These are phyloP conservation scores for Phytophthora lateralis DNA, from an alignment of 352 stramenopile species.

Conservation along the genomic window DNA sequence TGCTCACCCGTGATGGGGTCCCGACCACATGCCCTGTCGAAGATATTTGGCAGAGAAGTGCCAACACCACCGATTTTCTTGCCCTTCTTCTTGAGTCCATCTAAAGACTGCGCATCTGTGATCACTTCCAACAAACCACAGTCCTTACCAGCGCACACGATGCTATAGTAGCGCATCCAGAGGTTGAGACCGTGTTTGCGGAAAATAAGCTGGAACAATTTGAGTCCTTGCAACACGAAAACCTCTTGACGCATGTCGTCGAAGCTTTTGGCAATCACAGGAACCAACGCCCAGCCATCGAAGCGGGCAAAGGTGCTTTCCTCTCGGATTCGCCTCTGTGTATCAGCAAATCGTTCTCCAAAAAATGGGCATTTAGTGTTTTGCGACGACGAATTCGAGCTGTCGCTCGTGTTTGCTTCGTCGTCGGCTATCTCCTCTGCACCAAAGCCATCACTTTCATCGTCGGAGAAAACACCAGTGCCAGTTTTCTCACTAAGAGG, in stretches of 20 bases:
- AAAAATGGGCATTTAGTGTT: conserved; percentile 46
- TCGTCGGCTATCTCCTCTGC: conserved; percentile 19
- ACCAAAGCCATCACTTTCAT: conserved; percentile 34
- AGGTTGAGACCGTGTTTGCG: conserved; percentile 87
- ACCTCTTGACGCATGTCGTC: conserved; percentile 97
- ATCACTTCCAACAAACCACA: conserved; percentile 96
- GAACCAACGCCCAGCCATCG: conserved; percentile 86
- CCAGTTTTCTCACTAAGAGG: conserved; percentile 26
- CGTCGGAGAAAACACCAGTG: conserved; percentile 28
- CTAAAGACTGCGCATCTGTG: conserved; percentile 94
- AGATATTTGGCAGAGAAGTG: conserved; percentile 53
- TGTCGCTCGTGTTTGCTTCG: conserved; percentile 22
- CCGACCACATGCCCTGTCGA: conserved; percentile 50
- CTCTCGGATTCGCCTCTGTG: conserved; percentile 81
- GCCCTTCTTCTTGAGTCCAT: conserved; percentile 94
- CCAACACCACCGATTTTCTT: conserved; percentile 31
- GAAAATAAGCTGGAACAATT: conserved; percentile 94
- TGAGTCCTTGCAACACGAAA: conserved; percentile 95
- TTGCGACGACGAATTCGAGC: conserved; percentile 21
- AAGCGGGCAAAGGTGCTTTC: conserved; percentile 69
- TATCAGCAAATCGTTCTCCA: conserved; percentile 90
- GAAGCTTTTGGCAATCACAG: conserved; percentile 97
- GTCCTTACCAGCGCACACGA: conserved; percentile 92
- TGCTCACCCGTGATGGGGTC: conserved; percentile 46
- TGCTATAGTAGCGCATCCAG: conserved; percentile 95